A percentile compares a stretch with the other conserved stretches of the same genome.
Evolutionary conservation across 148 eudicot genomes (phyloP).

Genomic region (Cornus controversa): DNA sequence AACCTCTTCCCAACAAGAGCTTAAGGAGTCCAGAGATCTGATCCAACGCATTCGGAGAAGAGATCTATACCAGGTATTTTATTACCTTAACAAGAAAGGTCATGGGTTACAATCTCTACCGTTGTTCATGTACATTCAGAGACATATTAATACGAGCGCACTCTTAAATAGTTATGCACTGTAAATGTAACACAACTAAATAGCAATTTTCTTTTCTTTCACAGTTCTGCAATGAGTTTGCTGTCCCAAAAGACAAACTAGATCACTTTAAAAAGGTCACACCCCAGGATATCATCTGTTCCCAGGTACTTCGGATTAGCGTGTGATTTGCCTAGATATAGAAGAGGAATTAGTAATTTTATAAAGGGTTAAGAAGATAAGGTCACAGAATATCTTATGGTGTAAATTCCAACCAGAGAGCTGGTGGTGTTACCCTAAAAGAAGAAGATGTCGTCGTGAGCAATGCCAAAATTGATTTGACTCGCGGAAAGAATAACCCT

Average conservation of each 20-base stretch:
- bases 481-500: constrained; percentile 54
- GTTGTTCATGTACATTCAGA: not conserved
- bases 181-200: not conserved
- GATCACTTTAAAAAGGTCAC: constrained; percentile 52
- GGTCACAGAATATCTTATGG: not conserved
- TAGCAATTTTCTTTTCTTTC: not conserved
- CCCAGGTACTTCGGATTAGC: constrained; percentile 39
- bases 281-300: constrained; percentile 51
- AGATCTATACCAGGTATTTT: constrained; percentile 63
- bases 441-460: constrained; percentile 60
- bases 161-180: not conserved
- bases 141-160: not conserved
- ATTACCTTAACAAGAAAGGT: not conserved
- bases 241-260: constrained; percentile 58
- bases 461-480: constrained; percentile 61
- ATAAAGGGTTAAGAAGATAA: not conserved
- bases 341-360: no score
- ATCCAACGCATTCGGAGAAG: constrained; percentile 56
- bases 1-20: constrained; percentile 32
- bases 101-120: not conserved
- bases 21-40: constrained; percentile 62
- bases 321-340: not conserved
- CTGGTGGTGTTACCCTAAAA: constrained; percentile 42
- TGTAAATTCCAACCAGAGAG: constrained; percentile 26
- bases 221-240: constrained; percentile 71